phyloP scores from a whole-genome alignment of 352 stramenopile genomes.

The Phytopythium cucurbitacearum region DNA sequence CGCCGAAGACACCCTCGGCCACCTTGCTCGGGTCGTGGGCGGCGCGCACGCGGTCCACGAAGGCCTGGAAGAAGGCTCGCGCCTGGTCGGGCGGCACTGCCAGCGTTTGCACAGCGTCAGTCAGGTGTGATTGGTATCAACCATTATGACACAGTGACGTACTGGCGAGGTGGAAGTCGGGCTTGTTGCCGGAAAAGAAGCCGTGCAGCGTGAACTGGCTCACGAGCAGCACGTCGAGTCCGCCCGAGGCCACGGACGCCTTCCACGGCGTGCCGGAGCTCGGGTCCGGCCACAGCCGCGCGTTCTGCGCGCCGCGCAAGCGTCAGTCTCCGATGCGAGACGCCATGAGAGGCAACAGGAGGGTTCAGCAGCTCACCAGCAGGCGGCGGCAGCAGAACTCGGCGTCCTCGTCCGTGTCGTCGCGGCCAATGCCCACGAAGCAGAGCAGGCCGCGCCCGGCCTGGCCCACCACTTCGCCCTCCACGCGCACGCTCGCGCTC shows the following conservation, averaged over 20 bases:
- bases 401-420: slow-evolving; percentile 79
- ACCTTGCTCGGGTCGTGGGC: slow-evolving; percentile 64
- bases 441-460: slow-evolving; percentile 78
- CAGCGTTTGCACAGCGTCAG: background rate
- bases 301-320: slow-evolving; percentile 37
- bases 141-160: slow-evolving; percentile 8
- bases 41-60: slow-evolving; percentile 61
- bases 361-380: slow-evolving; percentile 30
- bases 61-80: slow-evolving; percentile 74
- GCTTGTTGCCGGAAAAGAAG: slow-evolving; percentile 81
- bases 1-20: slow-evolving; percentile 72
- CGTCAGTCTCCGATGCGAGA: no score
- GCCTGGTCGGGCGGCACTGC: slow-evolving; percentile 62
- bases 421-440: slow-evolving; percentile 67
- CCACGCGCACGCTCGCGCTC: slow-evolving; percentile 73
- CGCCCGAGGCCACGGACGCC: slow-evolving; percentile 54
- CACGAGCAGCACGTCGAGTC: slow-evolving; percentile 78
- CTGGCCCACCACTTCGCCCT: slow-evolving; percentile 65
- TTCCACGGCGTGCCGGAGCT: slow-evolving; percentile 49
- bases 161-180: slow-evolving; percentile 85
- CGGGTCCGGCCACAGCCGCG: slow-evolving; percentile 70
- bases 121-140: background rate
- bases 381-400: slow-evolving; percentile 79
- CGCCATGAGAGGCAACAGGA: slow-evolving; percentile 5
- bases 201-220: slow-evolving; percentile 86